Percentiles rank a stretch among this genome's conserved stretches.
Evolutionary conservation across 257 asterid genomes (phyloP).

Genomic region (Capsicum chinense): DNA sequence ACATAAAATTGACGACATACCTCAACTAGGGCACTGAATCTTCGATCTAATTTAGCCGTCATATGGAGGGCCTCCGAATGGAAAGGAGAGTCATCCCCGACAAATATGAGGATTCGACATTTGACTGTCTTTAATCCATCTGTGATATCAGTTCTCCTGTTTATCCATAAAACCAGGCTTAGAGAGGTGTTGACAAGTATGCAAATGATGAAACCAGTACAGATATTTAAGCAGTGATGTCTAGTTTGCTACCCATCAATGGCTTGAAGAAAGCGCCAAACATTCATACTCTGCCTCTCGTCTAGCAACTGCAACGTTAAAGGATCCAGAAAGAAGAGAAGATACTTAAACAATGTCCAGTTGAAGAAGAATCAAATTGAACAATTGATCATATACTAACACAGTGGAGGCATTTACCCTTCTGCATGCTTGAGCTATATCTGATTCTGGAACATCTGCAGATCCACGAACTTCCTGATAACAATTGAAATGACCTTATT

Average conservation of each 20-base stretch:
- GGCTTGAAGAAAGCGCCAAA: slow-evolving; percentile 81
- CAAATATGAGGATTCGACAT: slow-evolving; percentile 86
- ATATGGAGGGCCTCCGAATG: slow-evolving; percentile 73
- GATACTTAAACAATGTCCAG: neutral
- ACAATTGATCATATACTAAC: slow-evolving; percentile 6
- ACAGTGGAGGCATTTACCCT: slow-evolving; percentile 60
- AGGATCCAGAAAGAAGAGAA: slow-evolving; percentile 24
- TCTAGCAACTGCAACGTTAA: slow-evolving; percentile 68
- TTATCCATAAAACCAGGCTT: slow-evolving; percentile 34
- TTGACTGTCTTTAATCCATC: slow-evolving; percentile 65
- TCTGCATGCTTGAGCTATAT: slow-evolving; percentile 92
- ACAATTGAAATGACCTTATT: slow-evolving; percentile 30
- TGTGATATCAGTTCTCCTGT: slow-evolving; percentile 81
- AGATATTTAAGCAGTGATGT: neutral
- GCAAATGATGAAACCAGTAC: slow-evolving; percentile 27
- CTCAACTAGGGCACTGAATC: slow-evolving; percentile 93
- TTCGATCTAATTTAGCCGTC: slow-evolving; percentile 71
- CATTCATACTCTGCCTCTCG: slow-evolving; percentile 82
- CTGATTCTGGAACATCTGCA: slow-evolving; percentile 72
- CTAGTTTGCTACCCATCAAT: slow-evolving; percentile 57
- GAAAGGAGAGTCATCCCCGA: slow-evolving; percentile 83
- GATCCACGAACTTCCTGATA: slow-evolving; percentile 83
- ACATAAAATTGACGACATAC: slow-evolving; percentile 43
- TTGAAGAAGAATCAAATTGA: slow-evolving; percentile 5
- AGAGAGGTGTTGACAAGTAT: slow-evolving; percentile 21